Evolutionary conservation across 2,329 filamentous ascomycete species (phyloP), one percentile per base, ranked within the genome.

Genomic region (Alternaria brassicicola): DNA sequence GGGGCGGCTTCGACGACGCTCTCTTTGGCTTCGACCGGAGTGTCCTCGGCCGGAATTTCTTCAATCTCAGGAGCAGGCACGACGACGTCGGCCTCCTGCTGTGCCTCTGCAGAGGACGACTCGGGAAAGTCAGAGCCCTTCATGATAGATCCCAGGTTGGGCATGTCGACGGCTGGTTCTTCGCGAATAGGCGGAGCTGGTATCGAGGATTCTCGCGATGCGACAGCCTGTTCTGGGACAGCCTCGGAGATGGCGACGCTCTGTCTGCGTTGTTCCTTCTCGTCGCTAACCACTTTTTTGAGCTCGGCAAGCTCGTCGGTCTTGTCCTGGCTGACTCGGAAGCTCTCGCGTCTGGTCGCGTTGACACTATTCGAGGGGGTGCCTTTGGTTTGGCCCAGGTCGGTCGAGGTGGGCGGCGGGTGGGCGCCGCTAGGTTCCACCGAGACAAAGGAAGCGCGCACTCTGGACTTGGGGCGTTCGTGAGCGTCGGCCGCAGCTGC

Each of bases 371-470:
- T 75, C 50, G 66, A 38, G 15, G 68, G 64, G 28, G 70, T 61
- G 53, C 67, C 70, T 52, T 73, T 70, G 50, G 62, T 65, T 46
- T 65, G 57, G 51, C 69, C 72, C 7, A 68, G 54, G 38, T 74
- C 69, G 49, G 65, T 62, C 33, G 59, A 43, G 30, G 49, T 28
- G 80, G 65, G 62, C 26, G 59, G 46, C 30, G 52, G 28, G 80
- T 78, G 48, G 59, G 63, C 55, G 69, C 7, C 19, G 17, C 51
- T 21, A 17, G 55, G 71, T 57, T 78, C 79, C 62, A 83, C 80
- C 13, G 80, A 72, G 15, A 83, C 78, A 70, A 83, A 83, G 62
- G 79, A 82, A 52, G 81, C 78, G 64, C 80, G 76, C 51, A 82
- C 73, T 66, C 78, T 82, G 65, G 79, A 79, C 28, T 74, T 75